phyloP scores from a whole-genome alignment of 2,329 filamentous ascomycete genomes.

The Aspergillus ochraceus region DNA sequence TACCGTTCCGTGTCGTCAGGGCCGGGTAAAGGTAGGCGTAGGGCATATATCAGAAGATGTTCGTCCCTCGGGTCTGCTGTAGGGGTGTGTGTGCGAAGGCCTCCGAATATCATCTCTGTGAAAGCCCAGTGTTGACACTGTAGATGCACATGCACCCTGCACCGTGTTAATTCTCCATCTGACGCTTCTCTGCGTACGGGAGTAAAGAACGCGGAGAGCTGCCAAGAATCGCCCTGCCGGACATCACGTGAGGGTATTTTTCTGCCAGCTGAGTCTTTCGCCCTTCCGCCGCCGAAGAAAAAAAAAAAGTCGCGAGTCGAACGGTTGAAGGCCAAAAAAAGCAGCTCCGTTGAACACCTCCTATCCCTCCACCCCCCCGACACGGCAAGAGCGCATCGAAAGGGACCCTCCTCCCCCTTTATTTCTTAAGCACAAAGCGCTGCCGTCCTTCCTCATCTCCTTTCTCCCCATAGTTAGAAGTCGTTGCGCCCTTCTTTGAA shows the following conservation, averaged over 20 bases:
- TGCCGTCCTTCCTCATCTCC: neutral
- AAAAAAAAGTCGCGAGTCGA: conserved; percentile 17
- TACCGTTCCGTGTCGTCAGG: too few species aligned
- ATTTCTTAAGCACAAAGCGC: neutral
- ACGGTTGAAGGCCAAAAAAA: conserved; percentile 12
- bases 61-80: too few species aligned
- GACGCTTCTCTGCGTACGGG: too few species aligned
- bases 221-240: conserved; percentile 15
- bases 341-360: conserved; percentile 11
- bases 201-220: neutral
- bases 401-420: conserved; percentile 6
- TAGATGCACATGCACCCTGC: too few species aligned
- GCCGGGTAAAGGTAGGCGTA: too few species aligned
- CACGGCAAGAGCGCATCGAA: conserved; percentile 15
- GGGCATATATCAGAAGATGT: too few species aligned
- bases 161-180: too few species aligned
- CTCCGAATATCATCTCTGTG: too few species aligned
- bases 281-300: conserved; percentile 7
- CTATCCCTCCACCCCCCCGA: conserved; percentile 1
- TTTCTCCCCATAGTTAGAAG: neutral
- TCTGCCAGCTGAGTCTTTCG: conserved; percentile 13
- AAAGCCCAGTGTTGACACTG: too few species aligned
- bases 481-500: neutral
- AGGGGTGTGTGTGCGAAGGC: too few species aligned
- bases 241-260: conserved; percentile 23